Conservation (phyloP, 345 rosid species). For the Excoecaria cochinchinensis region DNA sequence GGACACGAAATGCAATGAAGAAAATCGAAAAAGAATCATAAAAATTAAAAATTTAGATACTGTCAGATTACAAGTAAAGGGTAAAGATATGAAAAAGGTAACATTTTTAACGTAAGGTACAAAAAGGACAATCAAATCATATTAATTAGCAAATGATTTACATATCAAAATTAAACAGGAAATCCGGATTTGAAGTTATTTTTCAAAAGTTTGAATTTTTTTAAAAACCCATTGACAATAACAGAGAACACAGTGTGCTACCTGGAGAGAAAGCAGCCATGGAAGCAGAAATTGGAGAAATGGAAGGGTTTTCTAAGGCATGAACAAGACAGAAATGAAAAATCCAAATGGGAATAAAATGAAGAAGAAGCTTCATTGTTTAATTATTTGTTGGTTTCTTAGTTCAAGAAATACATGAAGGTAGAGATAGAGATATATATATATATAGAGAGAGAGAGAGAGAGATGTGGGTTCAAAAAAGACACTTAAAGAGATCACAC, state of each 20-base stretch:
- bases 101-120: background rate
- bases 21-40: background rate
- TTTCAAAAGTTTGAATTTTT: too few species aligned
- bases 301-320: slow-evolving; percentile 34
- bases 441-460: background rate
- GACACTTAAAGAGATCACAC: slow-evolving; percentile 11
- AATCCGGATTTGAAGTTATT: background rate
- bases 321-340: slow-evolving; percentile 17
- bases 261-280: slow-evolving; percentile 67
- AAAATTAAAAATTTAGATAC: slow-evolving; percentile 2
- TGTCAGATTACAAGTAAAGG: background rate
- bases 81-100: background rate
- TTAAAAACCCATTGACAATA: too few species aligned
- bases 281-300: slow-evolving; percentile 41
- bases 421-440: slow-evolving; percentile 10
- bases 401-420: slow-evolving; percentile 27
- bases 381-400: slow-evolving; percentile 35
- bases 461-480: slow-evolving; percentile 20
- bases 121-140: background rate
- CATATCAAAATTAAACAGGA: background rate
- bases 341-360: slow-evolving; percentile 46
- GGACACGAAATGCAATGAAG: slow-evolving; percentile 8
- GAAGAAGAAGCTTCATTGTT: slow-evolving; percentile 45
- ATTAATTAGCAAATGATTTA: background rate
- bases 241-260: background rate